Evolutionary conservation across 2,329 filamentous ascomycete species (phyloP).

Genomic region (Xylariaceae sp.): DNA sequence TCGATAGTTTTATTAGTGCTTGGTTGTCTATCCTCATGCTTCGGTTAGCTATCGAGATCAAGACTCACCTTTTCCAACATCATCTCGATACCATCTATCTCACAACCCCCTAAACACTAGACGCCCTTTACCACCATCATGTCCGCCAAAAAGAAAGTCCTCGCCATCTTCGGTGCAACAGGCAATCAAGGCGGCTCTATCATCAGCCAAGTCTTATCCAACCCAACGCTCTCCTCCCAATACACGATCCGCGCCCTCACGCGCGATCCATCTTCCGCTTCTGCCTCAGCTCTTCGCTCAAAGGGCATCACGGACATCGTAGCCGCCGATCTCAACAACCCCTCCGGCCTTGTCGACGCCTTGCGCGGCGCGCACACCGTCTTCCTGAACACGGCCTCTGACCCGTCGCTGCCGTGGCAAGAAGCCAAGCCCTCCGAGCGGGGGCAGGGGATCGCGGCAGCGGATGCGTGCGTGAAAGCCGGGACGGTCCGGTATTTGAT

Average conservation of each 20-base stretch:
- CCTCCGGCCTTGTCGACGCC: constrained; percentile 37
- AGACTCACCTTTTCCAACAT: no score
- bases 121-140: no score
- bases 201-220: constrained; percentile 41
- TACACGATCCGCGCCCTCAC: constrained; percentile 49
- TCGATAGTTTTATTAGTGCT: no score
- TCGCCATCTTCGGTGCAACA: constrained; percentile 49
- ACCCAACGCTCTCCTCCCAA: constrained; percentile 40
- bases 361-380: constrained; percentile 43
- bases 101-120: no score
- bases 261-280: constrained; percentile 37
- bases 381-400: constrained; percentile 43
- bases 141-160: constrained; percentile 27
- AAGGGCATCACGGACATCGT: constrained; percentile 29
- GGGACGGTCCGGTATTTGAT: constrained; percentile 38
- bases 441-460: constrained; percentile 32
- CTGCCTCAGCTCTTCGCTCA: constrained; percentile 27
- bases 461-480: constrained; percentile 34
- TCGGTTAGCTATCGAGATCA: no score
- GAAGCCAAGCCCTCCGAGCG: constrained; percentile 26
- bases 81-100: no score
- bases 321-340: constrained; percentile 39
- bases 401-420: constrained; percentile 35
- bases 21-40: no score
- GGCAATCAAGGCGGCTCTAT: constrained; percentile 50